phyloP scores from a whole-genome alignment of 208 protist species.

The Trichomonas gallinae region DNA sequence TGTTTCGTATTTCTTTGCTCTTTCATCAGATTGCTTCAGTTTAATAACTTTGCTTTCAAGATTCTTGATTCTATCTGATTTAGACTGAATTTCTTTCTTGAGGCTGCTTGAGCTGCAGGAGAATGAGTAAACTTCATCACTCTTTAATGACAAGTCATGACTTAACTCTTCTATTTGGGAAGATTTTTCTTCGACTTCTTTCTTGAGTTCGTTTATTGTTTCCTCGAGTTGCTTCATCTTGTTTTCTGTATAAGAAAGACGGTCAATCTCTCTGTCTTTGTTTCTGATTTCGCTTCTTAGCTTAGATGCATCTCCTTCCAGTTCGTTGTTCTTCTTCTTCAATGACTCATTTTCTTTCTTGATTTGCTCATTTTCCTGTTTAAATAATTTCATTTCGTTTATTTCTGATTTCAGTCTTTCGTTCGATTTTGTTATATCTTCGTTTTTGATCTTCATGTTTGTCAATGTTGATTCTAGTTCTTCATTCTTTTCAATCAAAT shows the following conservation, averaged over 20 bases:
- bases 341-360: too few relatives aligned
- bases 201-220: background rate
- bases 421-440: background rate
- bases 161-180: background rate
- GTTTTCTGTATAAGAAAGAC: background rate
- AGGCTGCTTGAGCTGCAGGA: background rate
- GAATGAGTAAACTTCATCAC: background rate
- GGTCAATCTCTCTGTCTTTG: background rate
- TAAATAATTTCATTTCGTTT: background rate
- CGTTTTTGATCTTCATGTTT: background rate
- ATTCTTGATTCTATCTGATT: background rate
- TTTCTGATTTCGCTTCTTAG: background rate
- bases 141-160: background rate
- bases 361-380: background rate
- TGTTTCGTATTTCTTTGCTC: background rate
- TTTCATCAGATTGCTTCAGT: background rate
- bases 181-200: background rate
- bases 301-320: too few relatives aligned
- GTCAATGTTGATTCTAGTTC: too few relatives aligned
- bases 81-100: background rate
- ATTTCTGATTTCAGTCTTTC: background rate
- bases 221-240: background rate
- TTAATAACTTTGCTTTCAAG: background rate
- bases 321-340: too few relatives aligned
- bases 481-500: background rate